Evolutionary conservation across 2,329 filamentous ascomycete genomes (phyloP), one percentile per base, ranked within the genome.

Genomic region (Neonectria ditissima): DNA sequence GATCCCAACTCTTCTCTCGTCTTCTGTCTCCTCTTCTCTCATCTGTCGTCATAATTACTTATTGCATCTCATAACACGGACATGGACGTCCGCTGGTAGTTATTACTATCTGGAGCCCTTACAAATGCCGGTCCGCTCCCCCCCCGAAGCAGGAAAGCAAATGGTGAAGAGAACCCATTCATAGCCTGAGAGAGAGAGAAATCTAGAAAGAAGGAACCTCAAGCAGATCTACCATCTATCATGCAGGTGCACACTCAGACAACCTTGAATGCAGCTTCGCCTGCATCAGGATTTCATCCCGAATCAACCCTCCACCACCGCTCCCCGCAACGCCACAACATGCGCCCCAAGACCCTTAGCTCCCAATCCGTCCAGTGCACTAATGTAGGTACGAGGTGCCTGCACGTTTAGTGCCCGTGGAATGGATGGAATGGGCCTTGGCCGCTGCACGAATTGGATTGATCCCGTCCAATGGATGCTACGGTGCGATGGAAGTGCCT

Each of bases 371-470:
- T 20, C 32, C 26, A 54, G 51, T 34, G 55, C 69, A 67, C 69
- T 72, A 72, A 72, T 72, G 69, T 63, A 72, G 69, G 69, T 72
- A 72, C 68, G 66, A 66, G 47, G 62, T 59, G 24, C 41, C 55
- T 59, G 56, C 52, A 50, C 41, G 48, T 59, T 59, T 59, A 59
- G 56, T 59, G 41, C 39, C 56, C 56, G 56, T 54, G 30, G 26
- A 41, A 26, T 39, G 43, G 45, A 57, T 26, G 43, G 45, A 57
- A 26, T 41, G 32, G 22, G 14, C 34, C 32, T 39, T 16, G 34
- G 52, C 52, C 52, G n/a, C n/a, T n/a, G n/a, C n/a, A 55, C 52
- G 28, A 58, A 43, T 48, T 24, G 45, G 55, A 41, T 59, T 58
- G 55, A 51, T 62, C 55, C 44, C 24, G 24, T 26, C 32, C 32